phyloP scores from a whole-genome alignment of 768 basidiomycete genomes.

The Termitomyces sp. region DNA sequence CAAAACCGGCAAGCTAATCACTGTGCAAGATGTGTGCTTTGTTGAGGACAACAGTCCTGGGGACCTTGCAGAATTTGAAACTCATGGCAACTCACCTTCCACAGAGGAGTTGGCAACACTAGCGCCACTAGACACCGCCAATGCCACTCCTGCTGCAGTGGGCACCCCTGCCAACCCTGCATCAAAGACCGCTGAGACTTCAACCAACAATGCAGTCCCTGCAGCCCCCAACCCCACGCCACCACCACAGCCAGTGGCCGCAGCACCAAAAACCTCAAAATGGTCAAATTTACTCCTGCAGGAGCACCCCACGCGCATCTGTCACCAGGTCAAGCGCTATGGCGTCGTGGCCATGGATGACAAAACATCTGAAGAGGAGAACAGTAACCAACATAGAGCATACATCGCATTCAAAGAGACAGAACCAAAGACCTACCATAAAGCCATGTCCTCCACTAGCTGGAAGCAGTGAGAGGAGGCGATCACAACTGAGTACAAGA shows the following conservation, averaged over 20 bases:
- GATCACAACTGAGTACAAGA: too few species aligned
- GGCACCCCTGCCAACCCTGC: too few species aligned
- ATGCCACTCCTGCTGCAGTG: too few species aligned
- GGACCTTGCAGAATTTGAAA: background rate
- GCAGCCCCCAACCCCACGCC: too few species aligned
- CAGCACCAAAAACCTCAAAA: background rate
- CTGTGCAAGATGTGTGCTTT: background rate
- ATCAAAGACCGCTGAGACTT: too few species aligned
- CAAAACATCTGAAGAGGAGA: too few species aligned
- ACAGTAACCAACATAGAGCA: background rate
- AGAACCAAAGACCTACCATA: background rate
- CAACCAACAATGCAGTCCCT: too few species aligned
- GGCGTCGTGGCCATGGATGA: background rate
- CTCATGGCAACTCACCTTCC: background rate
- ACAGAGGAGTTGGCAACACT: background rate
- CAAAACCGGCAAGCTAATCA: background rate
- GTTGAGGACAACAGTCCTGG: background rate
- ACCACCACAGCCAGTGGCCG: background rate
- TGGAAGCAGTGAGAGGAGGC: too few species aligned
- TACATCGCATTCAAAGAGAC: background rate
- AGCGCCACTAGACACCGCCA: too few species aligned
- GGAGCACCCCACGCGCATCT: background rate
- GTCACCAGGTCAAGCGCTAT: background rate
- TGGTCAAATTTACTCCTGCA: background rate
- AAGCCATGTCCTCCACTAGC: background rate